Base-by-base conservation (phyloP, 2,329 filamentous ascomycete genomes). In the Domatiomyces catenatus region DNA sequence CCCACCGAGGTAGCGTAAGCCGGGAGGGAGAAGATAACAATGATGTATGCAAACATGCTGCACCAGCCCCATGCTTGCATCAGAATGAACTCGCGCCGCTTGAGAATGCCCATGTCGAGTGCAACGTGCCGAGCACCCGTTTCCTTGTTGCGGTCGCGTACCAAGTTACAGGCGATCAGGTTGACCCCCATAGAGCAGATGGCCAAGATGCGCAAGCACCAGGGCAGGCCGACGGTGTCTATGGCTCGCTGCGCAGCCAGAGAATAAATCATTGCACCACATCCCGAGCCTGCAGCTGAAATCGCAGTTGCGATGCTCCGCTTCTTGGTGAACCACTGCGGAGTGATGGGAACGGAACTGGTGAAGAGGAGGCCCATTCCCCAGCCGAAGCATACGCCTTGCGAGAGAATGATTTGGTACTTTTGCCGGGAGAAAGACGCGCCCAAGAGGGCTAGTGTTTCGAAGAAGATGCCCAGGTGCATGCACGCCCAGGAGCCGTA, bases 31-130 rank as follows among this genome's bases (percentile, higher is more conserved):
- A 81, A 84, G 1, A 83, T 68, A 1, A 84, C 63, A 0, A 80
- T 75, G 18, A 82, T 75, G 56, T 84, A 84, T 5, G 77, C 81
- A 5, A 84, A 66, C 71, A 82, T 78, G 48, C 72, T 78, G 54
- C 82, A 69, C 52, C 77, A 71, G 0, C 76, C 79, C 67, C 76
- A 84, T 2, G 61, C 66, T 19, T 80, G 66, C n/a, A 83, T 66
- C 0, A 80, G 68, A 3, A 77, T 52, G 52, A 80, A 79, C 56
- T 83, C 74, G 0, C 69, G 63, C 1, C 71, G 69, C 44, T 66
- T 69, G 56, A 82, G 74, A 5, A 81, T 61, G 2, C 67, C 64
- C 20, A 71, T 61, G 58, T 78, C 74, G 57, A 81, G 78, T 1
- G 72, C 69, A 20, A 70, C 67, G 57, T 76, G 69, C 1, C 68